Evolutionary conservation across 768 basidiomycete species (phyloP), one percentile per base, ranked within the genome.

Genomic region (Suillus americanus): DNA sequence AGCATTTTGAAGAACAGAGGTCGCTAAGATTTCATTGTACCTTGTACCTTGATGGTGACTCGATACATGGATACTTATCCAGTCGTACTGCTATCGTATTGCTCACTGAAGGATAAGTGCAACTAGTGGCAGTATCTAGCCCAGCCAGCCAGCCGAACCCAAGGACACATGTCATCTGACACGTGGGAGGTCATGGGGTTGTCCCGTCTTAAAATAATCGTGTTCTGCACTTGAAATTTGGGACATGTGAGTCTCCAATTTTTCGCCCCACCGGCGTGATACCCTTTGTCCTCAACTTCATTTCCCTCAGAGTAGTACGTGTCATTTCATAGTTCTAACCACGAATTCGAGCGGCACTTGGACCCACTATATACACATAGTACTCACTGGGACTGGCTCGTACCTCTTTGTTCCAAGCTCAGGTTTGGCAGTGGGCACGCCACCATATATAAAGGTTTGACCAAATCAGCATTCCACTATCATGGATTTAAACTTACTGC

Each of bases 401-500:
- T 18, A 18, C 20, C n/a, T 9, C 43, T 3, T 45, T 20, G 20
- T n/a, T 20, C 9, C 43, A 45, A 45, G 43, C 43, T 45, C 20
- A 14, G 9, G 10, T 43, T 16, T 43, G 7, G 18, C 20, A 43
- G 20, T 9, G 20, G 41, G 18, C 43, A 20, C 20, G 18, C 43
- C 20, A 20, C 43, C 43, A 9, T 35, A 30, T 30, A 30, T 30
- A 4, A 30, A 30, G 2, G 30, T 30, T 30, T 35, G 35, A 4
- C 9, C 35, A 35, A 5, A 43, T 9, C n/a, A 41, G 41, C 41
- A 18, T 18, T 18, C 41, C 6, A 41, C 41, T 18, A 16, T 5
- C 41, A 76, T 75, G 75, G 9, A 51, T 28, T 48, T 69, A 10
- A 48, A 67, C 6, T 6, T 77, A 16, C 30, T 77, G 54, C 54